Evolutionary conservation across 768 basidiomycete genomes (phyloP), one percentile per base, ranked within the genome.

Genomic region (Nidularia pulvinata): DNA sequence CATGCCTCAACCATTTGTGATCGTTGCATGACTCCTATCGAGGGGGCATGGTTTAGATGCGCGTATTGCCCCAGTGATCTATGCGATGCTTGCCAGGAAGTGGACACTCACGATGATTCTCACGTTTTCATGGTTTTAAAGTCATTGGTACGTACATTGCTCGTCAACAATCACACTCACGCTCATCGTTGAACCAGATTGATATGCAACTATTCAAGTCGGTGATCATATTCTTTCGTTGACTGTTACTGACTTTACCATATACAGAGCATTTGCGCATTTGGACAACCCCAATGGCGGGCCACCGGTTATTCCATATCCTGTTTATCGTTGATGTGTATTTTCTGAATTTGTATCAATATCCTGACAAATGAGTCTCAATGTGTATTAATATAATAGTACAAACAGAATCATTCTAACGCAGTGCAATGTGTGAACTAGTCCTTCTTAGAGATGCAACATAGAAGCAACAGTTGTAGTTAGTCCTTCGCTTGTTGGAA

Each of bases 111-210:
- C 63, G 82, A 95, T 59, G 77, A 82, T 55, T 84, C 82, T 1
- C 95, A 96, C 63, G 69, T 93, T 43, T 98, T 95, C 68, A 75
- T 95, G 34, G 89, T 91, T 6, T 89, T 97, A 73, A 98, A 98
- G 68, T 84, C 92, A 1, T 73, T 78, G 42, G 92, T 93, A 57
- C 68, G 81, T 67, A 22, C 33, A 19, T 49, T 32, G 44, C 16
- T 42, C 44, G 11, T 43, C 46, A 45, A 11, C 45, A 30, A 6
- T 51, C 13, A 11, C 11, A 33, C 46, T 35, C 7, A 32, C 48
- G n/a, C 19, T 16, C n/a, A 25, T 34, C 14, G 7, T 16, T 37
- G n/a, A n/a, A n/a, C n/a, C 53, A 89, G 84, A 79, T 91, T 56
- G 84, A 93, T 61, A 89, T 94, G 85, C 69, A 78, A n/a, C 72